Conservation (phyloP, 2,329 filamentous ascomycete genomes). For the Thielaviopsis euricoi region DNA sequence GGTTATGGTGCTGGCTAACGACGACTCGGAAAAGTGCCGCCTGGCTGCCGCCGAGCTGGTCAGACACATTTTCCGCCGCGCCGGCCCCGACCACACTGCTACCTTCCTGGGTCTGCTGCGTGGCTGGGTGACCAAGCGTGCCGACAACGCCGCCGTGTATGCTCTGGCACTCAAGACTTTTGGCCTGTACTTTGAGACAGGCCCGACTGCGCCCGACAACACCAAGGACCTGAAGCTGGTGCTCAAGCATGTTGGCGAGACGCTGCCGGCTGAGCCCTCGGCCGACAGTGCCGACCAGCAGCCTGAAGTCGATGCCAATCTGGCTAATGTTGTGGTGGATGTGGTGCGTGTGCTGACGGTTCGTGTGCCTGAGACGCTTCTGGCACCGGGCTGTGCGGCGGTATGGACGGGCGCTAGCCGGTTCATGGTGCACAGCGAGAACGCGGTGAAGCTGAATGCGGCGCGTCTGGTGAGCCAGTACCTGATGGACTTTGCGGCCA, state of each 20-base stretch:
- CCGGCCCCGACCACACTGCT: constrained; percentile 54
- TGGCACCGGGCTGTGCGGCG: constrained; percentile 41
- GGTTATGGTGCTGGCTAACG: constrained; percentile 72
- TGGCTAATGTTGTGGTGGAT: constrained; percentile 57
- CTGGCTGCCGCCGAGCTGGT: constrained; percentile 66
- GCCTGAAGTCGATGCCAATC: constrained; percentile 45
- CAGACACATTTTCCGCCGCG: constrained; percentile 63
- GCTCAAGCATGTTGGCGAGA: constrained; percentile 33
- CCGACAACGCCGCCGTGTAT: constrained; percentile 53
- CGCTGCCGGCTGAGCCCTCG: constrained; percentile 39
- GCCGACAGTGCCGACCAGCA: constrained; percentile 16
- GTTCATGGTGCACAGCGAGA: constrained; percentile 55
- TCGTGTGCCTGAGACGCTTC: constrained; percentile 44
- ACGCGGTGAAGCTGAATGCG: constrained; percentile 60
- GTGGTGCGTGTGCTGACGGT: constrained; percentile 52
- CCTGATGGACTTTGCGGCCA: constrained; percentile 58
- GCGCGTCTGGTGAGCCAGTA: constrained; percentile 61
- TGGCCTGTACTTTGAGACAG: constrained; percentile 63
- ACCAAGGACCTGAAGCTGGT: constrained; percentile 52
- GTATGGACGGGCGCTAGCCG: constrained; percentile 56
- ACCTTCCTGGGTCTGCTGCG: constrained; percentile 56
- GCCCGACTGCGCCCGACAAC: constrained; percentile 39
- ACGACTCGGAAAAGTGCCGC: constrained; percentile 72
- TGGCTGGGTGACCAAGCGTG: constrained; percentile 56
- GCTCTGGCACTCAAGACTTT: constrained; percentile 67